Evolutionary conservation across 2,329 filamentous ascomycete species (phyloP), one percentile per base, ranked within the genome.

Genomic region (Ceratocystis smalleyi): DNA sequence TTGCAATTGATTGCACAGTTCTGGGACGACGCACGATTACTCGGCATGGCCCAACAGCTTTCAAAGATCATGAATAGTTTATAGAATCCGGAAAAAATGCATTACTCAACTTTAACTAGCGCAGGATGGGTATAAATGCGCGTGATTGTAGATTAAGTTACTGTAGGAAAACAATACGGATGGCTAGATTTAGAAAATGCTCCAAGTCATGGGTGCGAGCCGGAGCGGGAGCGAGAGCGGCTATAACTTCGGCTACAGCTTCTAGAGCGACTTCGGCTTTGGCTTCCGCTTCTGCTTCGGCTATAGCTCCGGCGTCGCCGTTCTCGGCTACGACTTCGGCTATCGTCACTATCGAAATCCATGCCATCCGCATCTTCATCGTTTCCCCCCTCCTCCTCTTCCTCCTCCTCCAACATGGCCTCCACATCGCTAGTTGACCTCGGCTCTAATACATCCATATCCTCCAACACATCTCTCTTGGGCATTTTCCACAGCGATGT

Each of bases 401-500:
- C 81, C 1, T 81, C 81, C 49, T 84, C 83, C 63, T 83, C 82
- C 59, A 89, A 74, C 68, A 90, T 71, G 68, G 85, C 85, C 69
- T 92, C 88, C 64, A 92, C 78, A 69, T 91, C 89, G 1, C 87
- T 89, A 66, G 97, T 74, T 43, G 90, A 85, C 68, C 92, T 82
- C 61, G 91, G 88, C 71, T 96, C 92, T 71, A 99, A 71, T 70
- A 91, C 75, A 69, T 95, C 94, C 73, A 95, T 72, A 73, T 99
- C 94, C 76, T 99, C 94, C 68, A 99, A 73, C 62, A 89, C 81
- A 68, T 88, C 84, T 69, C 94, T 80, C 66, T 84, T 84, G 2
- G 91, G 89, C 79, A 99, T 81, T 77, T 96, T 95, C 85, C 90
- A 95, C 69, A 99, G 72, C 71, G 86, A 95, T 2, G 94, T 97